phyloP scores from a whole-genome alignment of 2,329 filamentous ascomycete genomes.

The Scedosporium boydii region DNA sequence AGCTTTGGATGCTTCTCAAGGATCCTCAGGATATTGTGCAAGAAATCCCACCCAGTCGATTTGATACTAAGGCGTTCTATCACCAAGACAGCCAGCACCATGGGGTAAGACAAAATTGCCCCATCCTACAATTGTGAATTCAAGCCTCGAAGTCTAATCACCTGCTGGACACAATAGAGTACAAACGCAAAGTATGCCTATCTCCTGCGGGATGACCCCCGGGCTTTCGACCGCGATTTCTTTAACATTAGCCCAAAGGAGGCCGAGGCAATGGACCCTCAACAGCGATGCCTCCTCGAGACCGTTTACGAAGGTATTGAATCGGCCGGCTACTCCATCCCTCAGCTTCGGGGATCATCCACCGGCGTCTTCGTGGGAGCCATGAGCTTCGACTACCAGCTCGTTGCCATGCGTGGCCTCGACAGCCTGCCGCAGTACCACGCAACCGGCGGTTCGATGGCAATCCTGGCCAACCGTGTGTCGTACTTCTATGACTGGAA shows the following conservation, averaged over 20 bases:
- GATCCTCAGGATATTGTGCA: constrained; percentile 20
- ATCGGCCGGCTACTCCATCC: constrained; percentile 21
- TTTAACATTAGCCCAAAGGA: constrained; percentile 14
- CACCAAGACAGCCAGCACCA: constrained; percentile 16
- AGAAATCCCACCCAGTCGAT: constrained; percentile 33
- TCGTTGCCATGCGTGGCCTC: constrained; percentile 15
- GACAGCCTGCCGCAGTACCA: constrained; percentile 25
- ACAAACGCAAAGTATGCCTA: constrained; percentile 12
- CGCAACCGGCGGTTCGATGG: constrained; percentile 40
- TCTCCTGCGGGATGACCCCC: constrained; percentile 17
- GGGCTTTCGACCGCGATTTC: constrained; percentile 16
- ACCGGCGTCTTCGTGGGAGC: constrained; percentile 18
- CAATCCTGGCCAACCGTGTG: constrained; percentile 45
- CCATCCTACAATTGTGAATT: too few relatives aligned
- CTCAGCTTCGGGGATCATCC: constrained; percentile 12
- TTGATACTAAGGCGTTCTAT: constrained; percentile 24
- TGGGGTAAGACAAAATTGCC: background rate
- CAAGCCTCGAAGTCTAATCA: too few relatives aligned
- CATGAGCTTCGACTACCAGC: constrained; percentile 16
- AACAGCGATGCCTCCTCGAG: constrained; percentile 17
- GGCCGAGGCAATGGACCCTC: constrained; percentile 17
- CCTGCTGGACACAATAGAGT: background rate
- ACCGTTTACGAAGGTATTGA: constrained; percentile 18
- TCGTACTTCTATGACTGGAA: constrained; percentile 30
- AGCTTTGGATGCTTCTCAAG: constrained; percentile 31